Conservation (phyloP, 176 grass and related monocot genomes). For the maize (Zea mays) region DNA sequence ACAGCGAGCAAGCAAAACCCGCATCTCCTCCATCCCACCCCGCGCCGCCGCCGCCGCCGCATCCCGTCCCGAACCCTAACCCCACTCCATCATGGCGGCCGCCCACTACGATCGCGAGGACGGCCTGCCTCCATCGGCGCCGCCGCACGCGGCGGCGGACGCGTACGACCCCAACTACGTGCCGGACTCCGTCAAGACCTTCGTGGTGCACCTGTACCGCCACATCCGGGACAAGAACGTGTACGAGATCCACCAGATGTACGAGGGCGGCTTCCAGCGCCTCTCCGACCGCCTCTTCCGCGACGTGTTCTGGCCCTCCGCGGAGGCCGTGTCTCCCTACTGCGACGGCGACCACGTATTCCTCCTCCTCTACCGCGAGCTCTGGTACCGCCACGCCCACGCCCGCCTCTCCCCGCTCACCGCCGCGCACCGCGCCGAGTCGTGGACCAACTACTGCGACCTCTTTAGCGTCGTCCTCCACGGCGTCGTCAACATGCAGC, state of each 20-base stretch:
- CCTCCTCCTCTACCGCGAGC: constrained; percentile 93
- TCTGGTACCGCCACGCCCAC: constrained; percentile 97
- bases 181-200: constrained; percentile 94
- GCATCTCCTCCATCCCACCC: background rate
- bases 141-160: constrained; percentile 38
- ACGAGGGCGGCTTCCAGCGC: constrained; percentile 92
- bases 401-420: constrained; percentile 70
- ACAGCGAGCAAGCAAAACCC: background rate
- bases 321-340: constrained; percentile 73
- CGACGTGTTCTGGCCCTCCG: constrained; percentile 75
- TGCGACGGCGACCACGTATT: constrained; percentile 96
- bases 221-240: constrained; percentile 99
- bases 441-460: constrained; percentile 93
- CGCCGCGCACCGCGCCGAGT: constrained; percentile 72
- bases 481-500: constrained; percentile 98
- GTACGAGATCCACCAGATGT: constrained; percentile 99
- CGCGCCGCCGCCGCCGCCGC: constrained; percentile 28
- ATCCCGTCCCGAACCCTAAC: constrained; percentile 22
- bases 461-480: constrained; percentile 90
- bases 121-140: constrained; percentile 33
- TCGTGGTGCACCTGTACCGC: constrained; percentile 92
- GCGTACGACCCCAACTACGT: constrained; percentile 90
- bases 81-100: constrained; percentile 35
- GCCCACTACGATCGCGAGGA: constrained; percentile 55
- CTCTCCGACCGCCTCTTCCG: constrained; percentile 95